Percentiles rank a stretch among this genome's conserved stretches.
These are phyloP conservation scores for Paxillus rubicundulus DNA, from an alignment of 768 basidiomycete species.

Conservation along the genomic window DNA sequence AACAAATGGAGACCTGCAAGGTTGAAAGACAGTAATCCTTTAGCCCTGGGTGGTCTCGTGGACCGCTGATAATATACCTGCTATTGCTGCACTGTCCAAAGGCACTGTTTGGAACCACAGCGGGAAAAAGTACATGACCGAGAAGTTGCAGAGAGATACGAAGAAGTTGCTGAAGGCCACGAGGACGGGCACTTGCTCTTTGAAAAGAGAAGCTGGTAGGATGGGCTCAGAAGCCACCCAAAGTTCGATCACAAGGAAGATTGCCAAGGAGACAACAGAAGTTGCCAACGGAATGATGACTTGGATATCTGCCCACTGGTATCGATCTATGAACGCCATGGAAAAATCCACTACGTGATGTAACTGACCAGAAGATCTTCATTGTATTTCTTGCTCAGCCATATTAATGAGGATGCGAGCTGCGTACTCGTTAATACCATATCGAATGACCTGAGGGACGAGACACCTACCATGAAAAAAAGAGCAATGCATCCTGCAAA, in stretches of 20 bases:
- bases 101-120: constrained; percentile 16
- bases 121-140: constrained; percentile 13
- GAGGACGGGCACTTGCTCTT: constrained; percentile 6
- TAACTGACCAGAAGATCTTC: constrained; percentile 10
- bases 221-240: constrained; percentile 9
- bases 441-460: neutral
- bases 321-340: neutral
- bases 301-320: constrained; percentile 7
- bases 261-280: constrained; percentile 6
- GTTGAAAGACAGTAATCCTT: neutral
- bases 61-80: constrained; percentile 1
- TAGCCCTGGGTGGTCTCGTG: neutral
- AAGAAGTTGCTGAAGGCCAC: constrained; percentile 9
- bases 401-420: constrained; percentile 10
- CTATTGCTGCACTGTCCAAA: constrained; percentile 7
- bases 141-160: constrained; percentile 10
- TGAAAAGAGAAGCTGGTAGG: constrained; percentile 8
- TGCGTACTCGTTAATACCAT: neutral
- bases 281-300: constrained; percentile 8
- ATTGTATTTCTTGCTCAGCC: constrained; percentile 16
- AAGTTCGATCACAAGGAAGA: constrained; percentile 8
- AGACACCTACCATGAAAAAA: constrained; percentile 2
- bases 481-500: constrained; percentile 11
- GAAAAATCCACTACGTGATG: no score
- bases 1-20: constrained; percentile 12